A percentile compares a stretch with the other conserved stretches of the same genome.
These are phyloP conservation scores for Botrytis pseudocinerea DNA, from an alignment of 2,329 filamentous ascomycete genomes.

Conservation along the genomic window DNA sequence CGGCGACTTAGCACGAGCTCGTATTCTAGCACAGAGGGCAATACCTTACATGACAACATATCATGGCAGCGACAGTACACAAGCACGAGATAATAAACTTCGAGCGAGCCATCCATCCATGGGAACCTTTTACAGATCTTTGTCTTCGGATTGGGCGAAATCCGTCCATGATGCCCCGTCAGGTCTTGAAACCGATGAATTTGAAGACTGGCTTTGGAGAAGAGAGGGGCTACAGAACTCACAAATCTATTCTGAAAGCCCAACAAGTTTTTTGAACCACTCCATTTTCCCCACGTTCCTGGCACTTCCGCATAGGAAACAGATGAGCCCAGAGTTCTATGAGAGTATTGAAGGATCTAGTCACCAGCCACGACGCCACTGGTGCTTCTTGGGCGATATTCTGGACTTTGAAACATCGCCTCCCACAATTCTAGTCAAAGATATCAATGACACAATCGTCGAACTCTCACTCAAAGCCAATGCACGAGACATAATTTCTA, in stretches of 20 bases:
- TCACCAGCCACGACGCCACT: background rate
- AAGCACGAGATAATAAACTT: background rate
- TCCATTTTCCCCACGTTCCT: background rate
- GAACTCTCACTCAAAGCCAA: background rate
- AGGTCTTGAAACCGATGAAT: background rate
- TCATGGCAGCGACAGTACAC: background rate
- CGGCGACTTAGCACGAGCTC: background rate
- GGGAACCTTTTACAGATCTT: background rate
- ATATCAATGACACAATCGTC: background rate
- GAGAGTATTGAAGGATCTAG: background rate
- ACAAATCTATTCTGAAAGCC: background rate
- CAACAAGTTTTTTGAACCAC: background rate
- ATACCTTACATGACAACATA: background rate
- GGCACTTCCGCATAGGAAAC: background rate
- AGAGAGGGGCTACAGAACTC: background rate
- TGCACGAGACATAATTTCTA: background rate
- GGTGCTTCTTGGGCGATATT: background rate
- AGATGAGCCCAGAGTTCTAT: background rate
- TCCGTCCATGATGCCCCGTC: background rate
- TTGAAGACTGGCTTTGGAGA: conserved; percentile 5
- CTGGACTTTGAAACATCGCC: background rate
- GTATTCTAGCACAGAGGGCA: background rate
- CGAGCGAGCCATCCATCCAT: background rate
- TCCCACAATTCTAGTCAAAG: background rate
- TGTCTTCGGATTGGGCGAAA: background rate